These are phyloP conservation scores for Nicotiana benthamiana DNA, from an alignment of 257 asterid genomes.

Conservation along the genomic window DNA sequence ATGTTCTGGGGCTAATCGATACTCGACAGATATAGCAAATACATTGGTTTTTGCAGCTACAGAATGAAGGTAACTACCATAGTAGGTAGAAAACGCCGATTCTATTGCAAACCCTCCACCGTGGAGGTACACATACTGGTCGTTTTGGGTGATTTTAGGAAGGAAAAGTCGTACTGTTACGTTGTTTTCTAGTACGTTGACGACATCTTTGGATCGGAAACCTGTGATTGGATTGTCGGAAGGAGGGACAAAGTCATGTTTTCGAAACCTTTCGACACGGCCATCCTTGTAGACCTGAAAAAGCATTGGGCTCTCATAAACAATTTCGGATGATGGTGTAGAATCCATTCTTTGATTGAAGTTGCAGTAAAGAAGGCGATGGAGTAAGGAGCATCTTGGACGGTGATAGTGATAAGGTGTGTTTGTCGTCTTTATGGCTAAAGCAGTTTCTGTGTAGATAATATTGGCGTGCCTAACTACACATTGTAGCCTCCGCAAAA, in stretches of 20 bases:
- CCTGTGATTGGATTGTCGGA: constrained; percentile 36
- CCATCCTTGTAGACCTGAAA: constrained; percentile 27
- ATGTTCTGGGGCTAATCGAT: constrained; percentile 64
- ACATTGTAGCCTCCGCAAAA: neutral
- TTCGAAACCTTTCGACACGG: constrained; percentile 22
- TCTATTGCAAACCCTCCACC: constrained; percentile 63
- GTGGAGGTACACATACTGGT: constrained; percentile 51
- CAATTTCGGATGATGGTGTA: neutral
- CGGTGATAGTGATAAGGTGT: neutral
- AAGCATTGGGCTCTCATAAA: neutral
- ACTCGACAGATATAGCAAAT: constrained; percentile 56
- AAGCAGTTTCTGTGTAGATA: too few species aligned
- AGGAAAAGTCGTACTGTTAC: constrained; percentile 52
- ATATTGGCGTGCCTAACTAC: neutral
- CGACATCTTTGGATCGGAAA: constrained; percentile 47
- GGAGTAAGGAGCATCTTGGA: neutral
- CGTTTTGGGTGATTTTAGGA: constrained; percentile 25
- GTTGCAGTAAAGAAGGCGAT: neutral
- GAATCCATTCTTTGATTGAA: neutral
- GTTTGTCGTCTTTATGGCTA: neutral
- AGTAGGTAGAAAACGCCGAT: constrained; percentile 50
- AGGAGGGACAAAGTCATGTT: constrained; percentile 31
- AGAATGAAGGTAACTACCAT: constrained; percentile 33
- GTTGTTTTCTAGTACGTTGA: constrained; percentile 32
- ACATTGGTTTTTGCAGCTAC: constrained; percentile 42